A percentile compares a stretch with the other conserved stretches of the same genome.
These are phyloP conservation scores for Penicillium nucicola DNA, from an alignment of 495 filamentous ascomycete genomes.

Conservation along the genomic window DNA sequence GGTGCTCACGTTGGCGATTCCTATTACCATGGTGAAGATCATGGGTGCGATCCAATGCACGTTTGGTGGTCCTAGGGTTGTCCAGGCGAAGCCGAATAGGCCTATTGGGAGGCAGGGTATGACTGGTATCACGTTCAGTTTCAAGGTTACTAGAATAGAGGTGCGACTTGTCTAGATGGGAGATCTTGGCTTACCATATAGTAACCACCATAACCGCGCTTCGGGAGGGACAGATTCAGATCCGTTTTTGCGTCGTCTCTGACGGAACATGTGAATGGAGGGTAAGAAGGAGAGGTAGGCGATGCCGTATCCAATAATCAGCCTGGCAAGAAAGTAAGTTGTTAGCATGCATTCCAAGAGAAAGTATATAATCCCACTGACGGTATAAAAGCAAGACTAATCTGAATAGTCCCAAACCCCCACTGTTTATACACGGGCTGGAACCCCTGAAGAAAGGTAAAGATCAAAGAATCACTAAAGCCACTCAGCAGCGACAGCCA, in stretches of 20 bases:
- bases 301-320: constrained; percentile 59
- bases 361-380: not conserved
- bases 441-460: constrained; percentile 66
- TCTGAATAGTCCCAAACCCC: constrained; percentile 50
- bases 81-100: constrained; percentile 61
- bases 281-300: constrained; percentile 60
- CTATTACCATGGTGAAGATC: constrained; percentile 53
- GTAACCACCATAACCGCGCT: constrained; percentile 30
- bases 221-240: constrained; percentile 37
- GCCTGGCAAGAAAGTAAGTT: constrained; percentile 20
- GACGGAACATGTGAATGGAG: constrained; percentile 42
- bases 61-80: constrained; percentile 48
- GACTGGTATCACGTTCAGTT: not conserved
- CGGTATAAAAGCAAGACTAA: constrained; percentile 50
- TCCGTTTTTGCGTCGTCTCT: constrained; percentile 36
- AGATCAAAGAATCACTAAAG: constrained; percentile 71
- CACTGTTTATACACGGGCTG: constrained; percentile 58
- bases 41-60: constrained; percentile 57
- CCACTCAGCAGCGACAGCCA: constrained; percentile 63
- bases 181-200: constrained; percentile 28
- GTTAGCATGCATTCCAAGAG: too few relatives aligned
- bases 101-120: constrained; percentile 59
- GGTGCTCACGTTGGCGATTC: constrained; percentile 50
- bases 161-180: too few relatives aligned
- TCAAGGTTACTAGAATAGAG: too few relatives aligned